Base-by-base conservation (phyloP, 1,139 yeast species). In the Pichia kudriavzevii region DNA sequence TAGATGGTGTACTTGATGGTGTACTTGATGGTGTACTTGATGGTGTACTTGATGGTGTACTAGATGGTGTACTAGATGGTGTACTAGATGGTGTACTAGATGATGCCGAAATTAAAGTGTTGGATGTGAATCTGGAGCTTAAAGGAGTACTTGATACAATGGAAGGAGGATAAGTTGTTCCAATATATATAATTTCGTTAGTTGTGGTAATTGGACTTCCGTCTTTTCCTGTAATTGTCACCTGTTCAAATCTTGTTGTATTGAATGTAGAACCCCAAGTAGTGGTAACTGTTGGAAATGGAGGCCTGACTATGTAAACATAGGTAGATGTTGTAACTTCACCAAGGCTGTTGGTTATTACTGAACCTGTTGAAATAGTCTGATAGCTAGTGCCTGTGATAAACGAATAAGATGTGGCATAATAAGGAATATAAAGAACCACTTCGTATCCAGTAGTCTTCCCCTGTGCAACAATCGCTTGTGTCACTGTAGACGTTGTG, bases 381-480 rank as follows among this genome's bases (percentile, higher is more conserved):
- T 16, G 19, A 18, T 30, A 35, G 11, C 22, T 18, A n/a, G 22
- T 35, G 8, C 24, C 26, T 25, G 27, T 14, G 12, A 12, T 11
- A 18, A 26, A 31, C n/a, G 12, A 30, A 15, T 23, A 27, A 18
- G 29, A 22, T 21, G 17, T 22, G 6, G 32, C 26, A 27, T 31
- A 35, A 7, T 29, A 31, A 12, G 35, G 38, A n/a, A 31, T 29
- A 7, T 28, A 31, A 22, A 12, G 12, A 19, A 17, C 9, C 22
- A 17, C 12, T 10, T 27, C 18, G n/a, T 27, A 27, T 7, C 30
- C 30, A 10, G 9, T 6, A 13, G 30, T 27, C n/a, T 17, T 12
- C 5, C 20, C 19, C 15, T 13, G 7, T 16, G 20, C 22, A 24
- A 13, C 14, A 6, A 12, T 17, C 2, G 26, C 28, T 5, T 4